Conservation (phyloP, 208 protist genomes). For the Wallacemonas sp. region DNA sequence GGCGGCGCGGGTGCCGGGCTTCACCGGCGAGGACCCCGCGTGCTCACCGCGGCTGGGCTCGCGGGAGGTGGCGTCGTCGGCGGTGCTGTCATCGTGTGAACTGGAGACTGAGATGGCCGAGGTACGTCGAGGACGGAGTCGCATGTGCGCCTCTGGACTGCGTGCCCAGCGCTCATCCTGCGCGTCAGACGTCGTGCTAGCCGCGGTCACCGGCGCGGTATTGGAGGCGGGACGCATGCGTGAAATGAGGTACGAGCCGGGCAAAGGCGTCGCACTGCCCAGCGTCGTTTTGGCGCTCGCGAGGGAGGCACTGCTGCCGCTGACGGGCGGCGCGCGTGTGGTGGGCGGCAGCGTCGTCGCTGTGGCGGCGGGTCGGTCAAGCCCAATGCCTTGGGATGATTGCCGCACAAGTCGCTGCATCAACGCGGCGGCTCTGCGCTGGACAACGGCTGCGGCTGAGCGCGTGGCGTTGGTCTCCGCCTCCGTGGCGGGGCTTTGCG, state of each 20-base stretch:
- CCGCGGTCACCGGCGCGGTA: too few species aligned
- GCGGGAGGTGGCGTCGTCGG: background rate
- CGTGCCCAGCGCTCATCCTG: slow-evolving; percentile 19
- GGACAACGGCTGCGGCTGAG: background rate
- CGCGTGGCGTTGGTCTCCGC: background rate
- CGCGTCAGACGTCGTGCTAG: background rate
- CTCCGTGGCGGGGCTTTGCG: background rate
- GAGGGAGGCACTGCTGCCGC: slow-evolving; percentile 10
- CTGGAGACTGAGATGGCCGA: background rate
- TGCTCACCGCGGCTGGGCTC: background rate
- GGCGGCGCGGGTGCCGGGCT: background rate
- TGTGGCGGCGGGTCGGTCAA: slow-evolving; percentile 5
- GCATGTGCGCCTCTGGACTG: slow-evolving; percentile 19
- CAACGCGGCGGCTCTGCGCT: background rate
- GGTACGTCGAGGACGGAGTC: slow-evolving; percentile 21
- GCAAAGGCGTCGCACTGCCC: background rate
- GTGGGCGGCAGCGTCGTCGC: background rate
- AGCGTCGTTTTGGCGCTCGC: slow-evolving; percentile 12
- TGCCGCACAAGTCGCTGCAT: background rate
- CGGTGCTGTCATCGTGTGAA: background rate
- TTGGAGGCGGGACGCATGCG: background rate
- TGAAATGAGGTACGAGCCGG: background rate
- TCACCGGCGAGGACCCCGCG: background rate
- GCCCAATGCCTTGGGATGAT: background rate
- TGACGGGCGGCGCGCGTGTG: background rate